Conservation (phyloP, 1,139 yeast species). For the Blastobotrys illinoisensis region DNA sequence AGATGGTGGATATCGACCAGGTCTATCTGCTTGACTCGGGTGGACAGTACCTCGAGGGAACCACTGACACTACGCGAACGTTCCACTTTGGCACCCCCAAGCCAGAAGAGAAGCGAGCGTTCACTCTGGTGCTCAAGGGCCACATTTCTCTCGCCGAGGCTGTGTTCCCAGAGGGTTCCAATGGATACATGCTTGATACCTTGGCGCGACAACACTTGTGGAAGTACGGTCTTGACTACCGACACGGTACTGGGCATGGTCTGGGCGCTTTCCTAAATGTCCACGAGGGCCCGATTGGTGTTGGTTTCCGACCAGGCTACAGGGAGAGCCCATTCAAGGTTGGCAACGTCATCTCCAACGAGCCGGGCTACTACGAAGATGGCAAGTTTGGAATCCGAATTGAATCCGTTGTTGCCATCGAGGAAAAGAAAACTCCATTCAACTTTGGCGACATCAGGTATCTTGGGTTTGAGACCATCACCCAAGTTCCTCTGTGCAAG, state of each 20-base stretch:
- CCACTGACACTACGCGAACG: constrained; percentile 95
- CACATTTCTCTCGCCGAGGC: constrained; percentile 73
- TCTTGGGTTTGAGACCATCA: constrained; percentile 76
- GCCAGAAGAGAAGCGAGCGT: constrained; percentile 61
- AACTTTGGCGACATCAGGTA: constrained; percentile 51
- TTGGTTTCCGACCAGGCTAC: constrained; percentile 55
- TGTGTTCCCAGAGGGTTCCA: constrained; percentile 80
- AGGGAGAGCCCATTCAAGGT: constrained; percentile 41
- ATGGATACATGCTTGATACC: constrained; percentile 77
- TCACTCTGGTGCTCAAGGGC: constrained; percentile 89
- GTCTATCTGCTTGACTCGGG: constrained; percentile 90
- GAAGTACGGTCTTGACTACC: constrained; percentile 82
- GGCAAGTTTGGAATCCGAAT: constrained; percentile 92
- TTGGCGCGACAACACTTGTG: constrained; percentile 88
- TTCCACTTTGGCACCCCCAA: constrained; percentile 72
- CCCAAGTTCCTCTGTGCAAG: constrained; percentile 80
- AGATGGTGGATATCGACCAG: constrained; percentile 67
- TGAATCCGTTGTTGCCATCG: constrained; percentile 69
- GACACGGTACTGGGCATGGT: constrained; percentile 99
- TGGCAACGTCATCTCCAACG: constrained; percentile 85
- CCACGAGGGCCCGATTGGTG: constrained; percentile 95
- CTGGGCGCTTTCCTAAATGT: constrained; percentile 88
- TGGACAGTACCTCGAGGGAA: constrained; percentile 89
- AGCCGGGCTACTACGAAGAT: constrained; percentile 93
- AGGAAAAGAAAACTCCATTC: constrained; percentile 40